Evolutionary conservation across 495 filamentous ascomycete genomes (phyloP), one percentile per base, ranked within the genome.

Genomic region (Thermothielavioides terrestris): DNA sequence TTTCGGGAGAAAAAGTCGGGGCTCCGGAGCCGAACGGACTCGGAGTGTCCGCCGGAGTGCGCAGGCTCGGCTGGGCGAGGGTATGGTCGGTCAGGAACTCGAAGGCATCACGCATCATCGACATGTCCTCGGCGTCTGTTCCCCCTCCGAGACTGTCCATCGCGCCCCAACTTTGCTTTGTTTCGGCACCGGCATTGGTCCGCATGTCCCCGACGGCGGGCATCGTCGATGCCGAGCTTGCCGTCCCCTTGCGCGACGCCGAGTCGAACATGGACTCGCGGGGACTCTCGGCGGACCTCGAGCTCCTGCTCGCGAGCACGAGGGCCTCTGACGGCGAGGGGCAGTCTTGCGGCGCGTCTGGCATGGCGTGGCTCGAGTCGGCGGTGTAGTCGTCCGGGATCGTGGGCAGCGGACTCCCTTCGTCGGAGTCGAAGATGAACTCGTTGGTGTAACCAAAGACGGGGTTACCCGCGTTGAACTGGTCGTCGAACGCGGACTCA

Each of bases 251-350:
- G 22, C 49, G 56, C 0, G 55, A 57, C 3, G 42, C 28, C 5
- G 61, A 62, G 45, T 58, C 61, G 28, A 52, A 77, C 8, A 69
- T 65, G 1, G 74, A 76, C 49, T 75, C 73, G 23, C 60, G 69
- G 20, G 59, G 66, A 11, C 51, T 48, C 8, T 42, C 46, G 23
- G 41, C 25, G 11, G 57, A 60, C 17, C 48, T 42, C 0, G 49
- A 45, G 42, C 52, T 45, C 14, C 42, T 40, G 30, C 27, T 40
- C 6, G 26, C 31, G 21, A 52, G 34, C 12, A 28, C 49, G 12
- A 64, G 56, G 15, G 62, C 53, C 11, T 61, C 54, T 21, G 61
- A 49, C 6, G 69, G 54, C 4, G 60, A 53, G 15, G 27, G 42
- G 14, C 35, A 46, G 10, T 46, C 42, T 36, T 35, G 34, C 18